These are phyloP conservation scores for Coniella lustricola DNA, from an alignment of 2,329 filamentous ascomycete genomes.

Conservation along the genomic window DNA sequence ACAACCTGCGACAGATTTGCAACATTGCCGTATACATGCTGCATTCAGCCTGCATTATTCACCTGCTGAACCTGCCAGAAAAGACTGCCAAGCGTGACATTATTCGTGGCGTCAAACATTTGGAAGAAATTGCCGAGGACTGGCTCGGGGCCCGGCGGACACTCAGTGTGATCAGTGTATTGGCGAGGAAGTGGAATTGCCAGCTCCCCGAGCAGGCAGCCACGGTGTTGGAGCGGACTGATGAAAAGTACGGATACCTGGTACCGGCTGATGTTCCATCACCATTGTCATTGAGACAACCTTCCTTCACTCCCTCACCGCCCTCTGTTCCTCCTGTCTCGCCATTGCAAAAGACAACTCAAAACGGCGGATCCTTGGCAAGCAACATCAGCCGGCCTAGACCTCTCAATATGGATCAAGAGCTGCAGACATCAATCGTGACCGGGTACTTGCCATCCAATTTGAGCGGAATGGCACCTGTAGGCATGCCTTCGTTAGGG, in stretches of 20 bases:
- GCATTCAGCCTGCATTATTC: conserved; percentile 90
- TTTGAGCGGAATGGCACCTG: conserved; percentile 19
- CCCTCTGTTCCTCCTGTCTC: conserved; percentile 17
- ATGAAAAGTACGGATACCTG: conserved; percentile 71
- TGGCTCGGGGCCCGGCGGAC: conserved; percentile 88
- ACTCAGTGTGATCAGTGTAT: conserved; percentile 74
- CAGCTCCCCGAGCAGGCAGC: conserved; percentile 79
- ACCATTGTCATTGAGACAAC: conserved; percentile 30
- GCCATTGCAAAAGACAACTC: conserved; percentile 22
- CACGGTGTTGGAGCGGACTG: conserved; percentile 66
- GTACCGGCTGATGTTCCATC: conserved; percentile 55
- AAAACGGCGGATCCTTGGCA: conserved; percentile 25
- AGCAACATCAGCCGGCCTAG: conserved; percentile 27
- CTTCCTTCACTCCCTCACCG: conserved; percentile 21
- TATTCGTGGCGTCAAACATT: conserved; percentile 79
- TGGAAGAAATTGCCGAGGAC: conserved; percentile 92
- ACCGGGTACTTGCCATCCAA: conserved; percentile 24
- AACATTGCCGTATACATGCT: conserved; percentile 95
- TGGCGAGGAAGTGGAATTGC: conserved; percentile 84
- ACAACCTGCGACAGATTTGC: conserved; percentile 87
- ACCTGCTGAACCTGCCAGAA: conserved; percentile 85
- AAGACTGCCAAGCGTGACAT: conserved; percentile 87
- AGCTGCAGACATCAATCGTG: conserved; percentile 22
- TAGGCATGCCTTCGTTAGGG: conserved; percentile 18
- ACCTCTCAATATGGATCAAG: conserved; percentile 7